Evolutionary conservation across 768 basidiomycete species (phyloP).

Genomic region (Tremella yokohamensis): DNA sequence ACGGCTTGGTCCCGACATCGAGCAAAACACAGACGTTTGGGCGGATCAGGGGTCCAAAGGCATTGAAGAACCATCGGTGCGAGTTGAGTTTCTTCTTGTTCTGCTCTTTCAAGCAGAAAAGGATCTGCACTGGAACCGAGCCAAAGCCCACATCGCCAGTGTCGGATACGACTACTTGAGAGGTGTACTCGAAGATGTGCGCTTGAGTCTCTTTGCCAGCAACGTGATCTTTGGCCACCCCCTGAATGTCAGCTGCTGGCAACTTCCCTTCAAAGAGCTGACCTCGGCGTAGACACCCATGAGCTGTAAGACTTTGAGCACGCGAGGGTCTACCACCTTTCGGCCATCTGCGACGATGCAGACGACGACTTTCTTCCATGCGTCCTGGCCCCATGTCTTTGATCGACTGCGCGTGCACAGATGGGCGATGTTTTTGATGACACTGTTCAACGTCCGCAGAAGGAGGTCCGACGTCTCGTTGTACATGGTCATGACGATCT

Average conservation of each 20-base stretch:
- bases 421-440: conserved; percentile 53
- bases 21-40: conserved; percentile 50
- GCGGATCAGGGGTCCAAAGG: conserved; percentile 46
- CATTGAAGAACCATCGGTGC: conserved; percentile 50
- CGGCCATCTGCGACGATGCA: conserved; percentile 52
- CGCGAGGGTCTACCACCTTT: conserved; percentile 53
- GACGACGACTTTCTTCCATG: conserved; percentile 54
- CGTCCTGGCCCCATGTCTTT: conserved; percentile 51
- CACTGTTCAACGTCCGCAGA: conserved; percentile 43
- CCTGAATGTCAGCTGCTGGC: conserved; percentile 54
- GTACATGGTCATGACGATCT: conserved; percentile 50
- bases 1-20: conserved; percentile 48
- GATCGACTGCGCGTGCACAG: conserved; percentile 49
- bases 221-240: conserved; percentile 81
- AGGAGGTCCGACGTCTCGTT: conserved; percentile 45
- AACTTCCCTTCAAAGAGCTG: background rate
- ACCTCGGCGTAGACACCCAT: conserved; percentile 53
- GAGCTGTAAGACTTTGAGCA: conserved; percentile 79
- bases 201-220: conserved; percentile 79
- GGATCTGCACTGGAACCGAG: conserved; percentile 43
- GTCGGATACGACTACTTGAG: conserved; percentile 72
- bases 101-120: conserved; percentile 84
- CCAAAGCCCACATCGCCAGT: conserved; percentile 64
- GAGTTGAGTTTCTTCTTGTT: conserved; percentile 50
- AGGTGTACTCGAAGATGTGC: conserved; percentile 62